These are phyloP conservation scores for Eucalyptus pumila DNA, from an alignment of 345 rosid species.

Conservation along the genomic window DNA sequence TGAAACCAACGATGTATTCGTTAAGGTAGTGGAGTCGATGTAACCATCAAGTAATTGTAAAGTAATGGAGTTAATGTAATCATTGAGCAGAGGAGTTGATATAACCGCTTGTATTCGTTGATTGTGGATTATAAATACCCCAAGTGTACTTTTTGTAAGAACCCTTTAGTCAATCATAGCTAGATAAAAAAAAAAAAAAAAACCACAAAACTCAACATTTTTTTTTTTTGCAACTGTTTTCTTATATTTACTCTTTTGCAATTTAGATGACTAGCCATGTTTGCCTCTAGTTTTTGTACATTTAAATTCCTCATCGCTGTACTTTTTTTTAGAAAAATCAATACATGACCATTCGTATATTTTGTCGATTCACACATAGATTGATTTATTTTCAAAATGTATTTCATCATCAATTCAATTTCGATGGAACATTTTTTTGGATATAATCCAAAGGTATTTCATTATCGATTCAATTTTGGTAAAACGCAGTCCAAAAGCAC, in stretches of 20 bases:
- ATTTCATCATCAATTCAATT: background rate
- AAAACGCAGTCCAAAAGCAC: too few species aligned
- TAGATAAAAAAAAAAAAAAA: rapidly evolving
- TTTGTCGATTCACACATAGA: background rate
- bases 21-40: background rate
- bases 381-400: too few species aligned
- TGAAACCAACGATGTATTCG: too few species aligned
- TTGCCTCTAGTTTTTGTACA: background rate
- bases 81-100: rapidly evolving
- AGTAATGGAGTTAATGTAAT: background rate
- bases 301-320: too few species aligned
- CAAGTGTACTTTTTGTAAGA: background rate
- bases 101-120: rapidly evolving
- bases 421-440: too few species aligned
- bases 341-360: too few species aligned
- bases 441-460: too few species aligned
- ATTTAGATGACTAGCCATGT: background rate
- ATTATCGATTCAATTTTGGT: too few species aligned
- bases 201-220: rapidly evolving
- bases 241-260: too few species aligned
- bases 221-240: too few species aligned
- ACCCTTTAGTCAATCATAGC: background rate
- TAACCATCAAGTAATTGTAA: background rate
- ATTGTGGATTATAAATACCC: background rate
- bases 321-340: too few species aligned